Conservation (phyloP, 73 alveolate genomes). For the Paramecium octaurelia region DNA sequence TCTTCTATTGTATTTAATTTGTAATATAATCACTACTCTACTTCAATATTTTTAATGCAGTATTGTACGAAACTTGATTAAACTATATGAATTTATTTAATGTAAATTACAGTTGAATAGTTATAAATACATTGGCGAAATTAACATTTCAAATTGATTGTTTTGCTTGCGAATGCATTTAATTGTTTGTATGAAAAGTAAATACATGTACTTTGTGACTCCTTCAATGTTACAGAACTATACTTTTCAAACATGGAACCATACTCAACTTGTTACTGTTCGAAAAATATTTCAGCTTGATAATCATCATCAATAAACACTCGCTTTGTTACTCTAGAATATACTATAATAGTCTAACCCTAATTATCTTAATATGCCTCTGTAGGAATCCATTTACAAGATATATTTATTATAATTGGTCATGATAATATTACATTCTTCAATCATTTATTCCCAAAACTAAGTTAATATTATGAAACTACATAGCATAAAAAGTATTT, state of each 20-base stretch:
- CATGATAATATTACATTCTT: neutral
- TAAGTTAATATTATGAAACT: neutral
- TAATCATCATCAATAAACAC: slow-evolving; percentile 18
- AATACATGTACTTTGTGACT: neutral
- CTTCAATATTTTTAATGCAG: neutral
- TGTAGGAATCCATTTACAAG: neutral
- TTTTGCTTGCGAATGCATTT: neutral
- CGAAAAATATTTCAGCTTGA: slow-evolving; percentile 2
- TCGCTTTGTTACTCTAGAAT: neutral
- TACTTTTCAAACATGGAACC: slow-evolving; percentile 45
- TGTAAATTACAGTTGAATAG: neutral
- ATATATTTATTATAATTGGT: neutral
- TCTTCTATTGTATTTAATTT: neutral
- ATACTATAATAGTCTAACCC: neutral
- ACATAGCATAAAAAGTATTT: neutral
- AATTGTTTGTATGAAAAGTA: neutral
- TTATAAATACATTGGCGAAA: neutral
- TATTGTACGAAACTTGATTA: neutral
- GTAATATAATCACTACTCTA: neutral
- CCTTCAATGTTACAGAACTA: neutral
- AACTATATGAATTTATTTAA: neutral
- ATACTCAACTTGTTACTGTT: neutral
- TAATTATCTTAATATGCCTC: neutral
- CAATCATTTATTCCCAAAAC: slow-evolving; percentile 32
- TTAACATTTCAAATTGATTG: slow-evolving; percentile 15